Conservation (phyloP, 2,329 filamentous ascomycete genomes). For the Ophiostoma himal-ulmi region DNA sequence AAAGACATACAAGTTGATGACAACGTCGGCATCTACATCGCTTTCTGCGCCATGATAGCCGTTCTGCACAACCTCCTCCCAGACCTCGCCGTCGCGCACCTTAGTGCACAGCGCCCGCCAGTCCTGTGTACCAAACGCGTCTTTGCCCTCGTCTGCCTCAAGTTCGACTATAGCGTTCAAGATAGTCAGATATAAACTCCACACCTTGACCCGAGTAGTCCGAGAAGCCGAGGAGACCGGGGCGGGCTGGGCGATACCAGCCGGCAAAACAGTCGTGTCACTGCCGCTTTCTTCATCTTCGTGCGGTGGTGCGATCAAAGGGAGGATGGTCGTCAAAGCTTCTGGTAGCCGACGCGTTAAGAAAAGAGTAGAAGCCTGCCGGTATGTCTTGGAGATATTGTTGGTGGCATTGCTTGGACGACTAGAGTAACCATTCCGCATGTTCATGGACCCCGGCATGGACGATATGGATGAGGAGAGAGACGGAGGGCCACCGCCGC, state of each 20-base stretch:
- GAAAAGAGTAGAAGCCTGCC: conserved; percentile 89
- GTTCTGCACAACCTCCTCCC: conserved; percentile 83
- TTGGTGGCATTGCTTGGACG: conserved; percentile 18
- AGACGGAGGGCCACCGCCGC: conserved; percentile 26
- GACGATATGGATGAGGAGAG: conserved; percentile 53
- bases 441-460: conserved; percentile 57
- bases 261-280: neutral
- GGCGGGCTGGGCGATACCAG: conserved; percentile 46
- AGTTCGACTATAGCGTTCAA: conserved; percentile 87
- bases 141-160: conserved; percentile 83
- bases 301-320: conserved; percentile 63
- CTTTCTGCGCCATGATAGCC: conserved; percentile 86
- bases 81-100: conserved; percentile 84
- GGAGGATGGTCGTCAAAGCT: conserved; percentile 75
- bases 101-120: conserved; percentile 79
- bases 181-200: conserved; percentile 93
- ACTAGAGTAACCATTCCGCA: conserved; percentile 45
- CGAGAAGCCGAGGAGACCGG: conserved; percentile 75
- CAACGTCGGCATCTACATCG: conserved; percentile 89
- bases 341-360: conserved; percentile 89
- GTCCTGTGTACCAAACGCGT: conserved; percentile 74
- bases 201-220: conserved; percentile 85
- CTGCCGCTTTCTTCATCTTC: conserved; percentile 32
- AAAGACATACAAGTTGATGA: conserved; percentile 68
- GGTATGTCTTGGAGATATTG: conserved; percentile 85